Conservation (phyloP, 176 grass and related monocot species). For the Paspalum vaginatum region DNA sequence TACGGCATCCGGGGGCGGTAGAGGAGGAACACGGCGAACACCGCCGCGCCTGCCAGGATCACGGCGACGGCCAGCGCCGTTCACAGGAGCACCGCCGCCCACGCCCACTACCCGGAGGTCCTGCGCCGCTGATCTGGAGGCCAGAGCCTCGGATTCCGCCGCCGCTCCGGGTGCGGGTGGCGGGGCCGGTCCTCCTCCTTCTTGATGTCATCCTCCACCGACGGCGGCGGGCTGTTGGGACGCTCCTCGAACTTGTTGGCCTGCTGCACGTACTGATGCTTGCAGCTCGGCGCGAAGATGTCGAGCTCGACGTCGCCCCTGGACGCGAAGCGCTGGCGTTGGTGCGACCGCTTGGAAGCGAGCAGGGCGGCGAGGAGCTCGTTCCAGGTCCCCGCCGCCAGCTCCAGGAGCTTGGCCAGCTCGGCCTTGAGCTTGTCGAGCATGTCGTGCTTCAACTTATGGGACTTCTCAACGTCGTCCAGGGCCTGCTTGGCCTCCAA, state of each 20-base stretch:
- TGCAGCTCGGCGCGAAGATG: background rate
- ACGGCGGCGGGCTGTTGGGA: background rate
- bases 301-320: too few relatives aligned
- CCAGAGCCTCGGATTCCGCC: background rate
- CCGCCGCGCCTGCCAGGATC: conserved; percentile 39
- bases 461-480: background rate
- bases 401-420: background rate
- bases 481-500: background rate
- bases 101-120: conserved; percentile 25
- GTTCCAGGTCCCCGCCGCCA: background rate
- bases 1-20: conserved; percentile 57
- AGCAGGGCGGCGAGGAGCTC: background rate
- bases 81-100: conserved; percentile 45
- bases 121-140: background rate
- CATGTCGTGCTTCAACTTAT: background rate
- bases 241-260: background rate
- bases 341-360: background rate
- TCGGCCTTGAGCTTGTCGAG: background rate
- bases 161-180: background rate
- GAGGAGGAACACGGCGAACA: conserved; percentile 57
- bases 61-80: conserved; percentile 35
- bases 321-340: background rate
- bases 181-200: background rate
- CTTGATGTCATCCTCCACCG: background rate
- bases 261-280: background rate